A percentile compares a stretch with the other conserved stretches of the same genome.
Conservation (phyloP, 2,329 filamentous ascomycete genomes). For the Aspergillus luchuensis region DNA sequence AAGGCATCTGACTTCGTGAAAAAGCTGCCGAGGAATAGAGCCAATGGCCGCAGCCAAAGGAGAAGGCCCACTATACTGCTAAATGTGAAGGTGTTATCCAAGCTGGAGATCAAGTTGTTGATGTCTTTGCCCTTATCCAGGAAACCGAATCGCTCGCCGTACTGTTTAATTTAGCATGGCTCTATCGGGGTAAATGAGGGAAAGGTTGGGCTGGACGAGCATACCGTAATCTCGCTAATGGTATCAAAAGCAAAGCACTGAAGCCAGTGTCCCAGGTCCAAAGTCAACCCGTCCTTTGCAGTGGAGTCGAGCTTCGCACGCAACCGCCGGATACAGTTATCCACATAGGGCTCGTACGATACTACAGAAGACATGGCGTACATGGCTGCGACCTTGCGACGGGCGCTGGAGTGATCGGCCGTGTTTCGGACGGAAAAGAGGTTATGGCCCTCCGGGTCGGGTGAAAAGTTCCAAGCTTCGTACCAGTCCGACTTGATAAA, state of each 20-base stretch:
- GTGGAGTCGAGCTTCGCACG: constrained; percentile 13
- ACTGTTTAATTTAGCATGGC: constrained; percentile 34
- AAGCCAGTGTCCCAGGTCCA: constrained; percentile 57
- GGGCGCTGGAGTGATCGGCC: constrained; percentile 16
- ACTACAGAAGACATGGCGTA: constrained; percentile 21
- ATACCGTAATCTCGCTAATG: constrained; percentile 69
- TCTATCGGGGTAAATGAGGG: no score
- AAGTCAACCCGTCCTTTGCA: background rate
- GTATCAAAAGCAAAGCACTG: constrained; percentile 83
- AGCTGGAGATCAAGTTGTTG: constrained; percentile 16
- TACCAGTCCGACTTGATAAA: background rate
- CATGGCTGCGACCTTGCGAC: constrained; percentile 20
- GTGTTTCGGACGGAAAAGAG: constrained; percentile 70
- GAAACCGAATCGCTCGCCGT: constrained; percentile 75
- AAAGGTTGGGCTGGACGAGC: background rate
- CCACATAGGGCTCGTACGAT: constrained; percentile 19
- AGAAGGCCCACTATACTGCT: constrained; percentile 64
- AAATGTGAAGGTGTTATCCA: constrained; percentile 16
- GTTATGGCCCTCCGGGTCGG: background rate
- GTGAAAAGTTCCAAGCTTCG: background rate
- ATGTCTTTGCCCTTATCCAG: constrained; percentile 75
- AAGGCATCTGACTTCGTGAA: constrained; percentile 24
- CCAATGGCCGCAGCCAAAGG: constrained; percentile 67
- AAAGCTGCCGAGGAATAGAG: constrained; percentile 71
- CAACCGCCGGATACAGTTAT: constrained; percentile 16